Evolutionary conservation across 1,284 basidiomycete genomes (phyloP).

Genomic region (Prillingera fragicola): DNA sequence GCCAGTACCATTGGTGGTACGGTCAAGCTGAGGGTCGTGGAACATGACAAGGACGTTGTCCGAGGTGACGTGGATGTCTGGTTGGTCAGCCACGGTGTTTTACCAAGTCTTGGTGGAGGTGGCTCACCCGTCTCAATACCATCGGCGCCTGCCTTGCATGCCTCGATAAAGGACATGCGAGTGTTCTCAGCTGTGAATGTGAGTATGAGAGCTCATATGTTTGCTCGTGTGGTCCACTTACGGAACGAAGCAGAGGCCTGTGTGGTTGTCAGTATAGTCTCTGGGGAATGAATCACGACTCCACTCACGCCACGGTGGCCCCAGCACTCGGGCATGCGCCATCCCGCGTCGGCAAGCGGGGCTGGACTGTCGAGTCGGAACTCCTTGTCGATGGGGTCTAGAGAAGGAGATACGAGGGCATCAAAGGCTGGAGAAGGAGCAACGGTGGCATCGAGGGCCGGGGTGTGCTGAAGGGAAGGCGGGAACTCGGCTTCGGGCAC

Average conservation of each 20-base stretch:
- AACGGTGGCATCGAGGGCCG: slow-evolving; percentile 21
- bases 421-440: slow-evolving; percentile 27
- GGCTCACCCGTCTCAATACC: slow-evolving; percentile 75
- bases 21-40: slow-evolving; percentile 69
- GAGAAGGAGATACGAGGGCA: slow-evolving; percentile 26
- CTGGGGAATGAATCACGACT: neutral
- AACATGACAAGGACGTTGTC: slow-evolving; percentile 92
- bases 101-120: slow-evolving; percentile 5
- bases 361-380: slow-evolving; percentile 18
- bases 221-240: slow-evolving; percentile 19
- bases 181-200: slow-evolving; percentile 67
- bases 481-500: slow-evolving; percentile 5
- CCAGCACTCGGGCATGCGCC: slow-evolving; percentile 66
- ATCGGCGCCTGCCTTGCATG: slow-evolving; percentile 86
- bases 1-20: slow-evolving; percentile 56
- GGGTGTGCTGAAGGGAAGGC: slow-evolving; percentile 16
- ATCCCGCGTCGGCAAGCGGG: slow-evolving; percentile 9
- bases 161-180: slow-evolving; percentile 83
- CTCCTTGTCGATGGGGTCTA: slow-evolving; percentile 17
- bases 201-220: neutral
- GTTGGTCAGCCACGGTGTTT: slow-evolving; percentile 1
- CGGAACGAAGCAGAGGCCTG: slow-evolving; percentile 77
- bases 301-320: slow-evolving; percentile 82
- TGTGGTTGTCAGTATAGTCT: slow-evolving; percentile 9
- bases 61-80: slow-evolving; percentile 92